Evolutionary conservation across 371 early-diverging fungal species (phyloP), one percentile per base, ranked within the genome.

Genomic region (Mucor circinelloides): DNA sequence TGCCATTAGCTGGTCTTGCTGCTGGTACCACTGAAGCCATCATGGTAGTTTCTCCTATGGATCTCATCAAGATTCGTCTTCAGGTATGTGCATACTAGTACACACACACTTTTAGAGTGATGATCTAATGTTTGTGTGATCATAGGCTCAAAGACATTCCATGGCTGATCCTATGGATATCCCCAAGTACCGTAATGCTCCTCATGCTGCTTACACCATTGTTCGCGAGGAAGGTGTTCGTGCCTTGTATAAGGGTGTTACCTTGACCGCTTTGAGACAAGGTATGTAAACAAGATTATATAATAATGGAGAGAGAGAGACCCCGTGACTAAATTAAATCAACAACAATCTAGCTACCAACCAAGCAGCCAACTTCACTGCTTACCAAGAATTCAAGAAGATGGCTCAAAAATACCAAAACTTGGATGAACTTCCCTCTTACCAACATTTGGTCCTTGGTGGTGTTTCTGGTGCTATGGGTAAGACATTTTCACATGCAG

Each of bases 331-430:
- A n/a, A 44, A n/a, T 3, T 10, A 36, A 36, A 36, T 3, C 36
- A 10, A 44, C 23, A 8, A 23, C 17, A 5, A 30, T 69, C 27
- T 73, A 91, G 96, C 97, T 19, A 97, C 96, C 64, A 98, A 98
- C 86, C 99, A 98, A 81, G 99, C 98, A 48, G 98, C 95, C 73
- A 98, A 98, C 87, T 98, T 98, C 78, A 98, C 98, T 13, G 94
- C 93, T 38, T 98, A 98, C 85, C 95, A 97, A 67, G 93, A 92
- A 77, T 78, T 97, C 74, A 98, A 97, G 80, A 89, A 85, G 42
- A 69, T 69, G 13, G 84, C 84, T 7, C 71, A 78, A 44, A 77
- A 81, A 10, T 74, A 93, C 54, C 97, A 95, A 77, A 82, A 84
- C 59, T 70, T 91, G 54, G 90, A 91, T 27, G 93, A 94, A 59